Base-by-base conservation (phyloP, 805 yeast species). In the Candida saitoana region DNA sequence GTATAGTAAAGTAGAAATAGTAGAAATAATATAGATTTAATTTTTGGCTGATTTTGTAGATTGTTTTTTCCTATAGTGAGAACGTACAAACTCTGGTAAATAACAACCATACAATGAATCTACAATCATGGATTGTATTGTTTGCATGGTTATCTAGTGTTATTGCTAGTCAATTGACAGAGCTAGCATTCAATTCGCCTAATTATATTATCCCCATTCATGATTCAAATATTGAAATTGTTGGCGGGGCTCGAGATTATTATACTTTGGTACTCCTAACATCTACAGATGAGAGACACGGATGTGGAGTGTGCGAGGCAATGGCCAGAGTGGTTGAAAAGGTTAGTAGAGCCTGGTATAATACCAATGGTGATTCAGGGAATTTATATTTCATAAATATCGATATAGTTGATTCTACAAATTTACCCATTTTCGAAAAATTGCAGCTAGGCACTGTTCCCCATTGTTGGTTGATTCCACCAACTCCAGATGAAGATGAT, bases 391-490 rank as follows among this genome's bases (percentile, higher is more conserved):
- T 82, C 54, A 64, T 70, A 29, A 61, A 67, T 33, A 73, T 77
- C 9, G 90, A 84, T 45, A 72, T 79, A 24, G 51, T 53, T 4
- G 63, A 67, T 39, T 48, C 54, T 2, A 55, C 63, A 2, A 80
- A 80, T 49, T 45, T 61, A 8, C 52, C 57, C 3, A 51, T 74
- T 18, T 74, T 77, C 45, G 55, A 62, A 18, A 57, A 62, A 7
- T 50, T 81, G 40, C 57, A 63, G 2, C 52, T 84, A 42, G 60
- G 60, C 2, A 63, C 77, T 2, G 77, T 82, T 3, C 93, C 95
- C 1, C 81, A 78, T 45, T 49, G 82, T n/a, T 78, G 88, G 79
- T 63, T 84, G 2, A 71, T 77, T 42, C 88, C 89, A 3, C 84
- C 80, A 3, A 57, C 54, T 35, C 47, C 46, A 16, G 31, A 41